Base-by-base conservation (phyloP, 495 filamentous ascomycete genomes). In the Bacidia gigantensis region DNA sequence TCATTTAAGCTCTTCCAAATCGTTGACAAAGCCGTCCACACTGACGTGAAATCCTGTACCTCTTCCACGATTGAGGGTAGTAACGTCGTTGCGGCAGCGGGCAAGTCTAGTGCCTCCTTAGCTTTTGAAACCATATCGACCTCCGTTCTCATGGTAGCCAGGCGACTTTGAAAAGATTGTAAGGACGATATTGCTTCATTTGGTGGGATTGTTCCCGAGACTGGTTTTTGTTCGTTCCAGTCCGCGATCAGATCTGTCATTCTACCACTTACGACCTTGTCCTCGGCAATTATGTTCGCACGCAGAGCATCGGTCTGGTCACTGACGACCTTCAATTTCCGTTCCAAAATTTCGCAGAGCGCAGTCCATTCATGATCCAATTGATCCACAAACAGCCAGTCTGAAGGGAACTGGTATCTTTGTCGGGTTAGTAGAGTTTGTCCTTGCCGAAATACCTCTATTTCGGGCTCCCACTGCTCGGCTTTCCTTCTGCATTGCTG, bases 1-100 rank as follows among this genome's bases (percentile, higher is more conserved):
- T 97, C 92, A 61, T 95, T 89, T 43, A 99, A 66, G 60, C 86
- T 94, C 69, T 87, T 89, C 93, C 93, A 99, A 54, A 99, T 94
- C 3, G 87, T 95, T 14, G 86, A 87, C 21, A 99, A 67, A 38
- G 86, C 87, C 22, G 87, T 82, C 92, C 92, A 99, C 12, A 99
- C 93, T 11, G 90, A 94, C 71, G 89, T 92, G 71, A 97, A 99
- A 65, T 99, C 92, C 42, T 95, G 92, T 1, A 99, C 92, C 60
- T 99, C 92, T 60, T 99, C 92, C 9, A 97, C 72, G 25, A 96
- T 84, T 12, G 81, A 74, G 7, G 77, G 73, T 18, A 99, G 77
- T 10, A 81, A 79, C 24, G 83, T 86, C 52, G 95, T 86, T 0
- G 82, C 68, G 46, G 77, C 83, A 2, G 81, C 75, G 10, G 90